A percentile compares a stretch with the other conserved stretches of the same genome.
These are phyloP conservation scores for Lentinula sp. DNA, from an alignment of 768 basidiomycete species.

Conservation along the genomic window DNA sequence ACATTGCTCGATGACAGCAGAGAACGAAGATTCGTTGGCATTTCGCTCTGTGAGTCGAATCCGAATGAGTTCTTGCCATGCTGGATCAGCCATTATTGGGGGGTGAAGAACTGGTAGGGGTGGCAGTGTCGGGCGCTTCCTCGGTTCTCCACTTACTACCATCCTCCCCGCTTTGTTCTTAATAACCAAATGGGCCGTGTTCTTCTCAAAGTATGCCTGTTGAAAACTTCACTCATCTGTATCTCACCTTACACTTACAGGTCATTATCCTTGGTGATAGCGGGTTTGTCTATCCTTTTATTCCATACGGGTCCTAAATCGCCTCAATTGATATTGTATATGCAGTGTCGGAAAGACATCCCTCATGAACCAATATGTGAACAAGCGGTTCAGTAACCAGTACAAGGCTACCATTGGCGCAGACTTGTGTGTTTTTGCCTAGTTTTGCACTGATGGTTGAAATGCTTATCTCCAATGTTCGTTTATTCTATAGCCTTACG, in stretches of 20 bases:
- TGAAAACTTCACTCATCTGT: not conserved
- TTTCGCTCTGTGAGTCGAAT: conserved; percentile 81
- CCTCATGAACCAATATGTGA: conserved; percentile 99
- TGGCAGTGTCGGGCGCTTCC: not conserved
- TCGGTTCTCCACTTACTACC: not conserved
- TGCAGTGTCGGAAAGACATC: conserved; percentile 96
- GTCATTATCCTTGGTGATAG: conserved; percentile 99
- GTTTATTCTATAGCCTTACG: conserved; percentile 58
- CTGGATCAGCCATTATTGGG: conserved; percentile 64
- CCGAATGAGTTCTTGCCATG: conserved; percentile 80
- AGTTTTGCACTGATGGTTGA: conserved; percentile 7
- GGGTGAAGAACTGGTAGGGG: not conserved
- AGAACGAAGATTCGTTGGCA: conserved; percentile 71
- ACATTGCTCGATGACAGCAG: conserved; percentile 92
- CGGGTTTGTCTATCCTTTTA: conserved; percentile 50
- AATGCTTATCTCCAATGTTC: conserved; percentile 15
- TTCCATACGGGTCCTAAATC: conserved; percentile 7
- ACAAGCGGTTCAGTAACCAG: conserved; percentile 99
- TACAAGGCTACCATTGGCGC: conserved; percentile 99
- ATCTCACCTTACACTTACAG: conserved; percentile 31
- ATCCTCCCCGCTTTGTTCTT: not conserved
- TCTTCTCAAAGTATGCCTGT: conserved; percentile 63
- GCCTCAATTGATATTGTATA: conserved; percentile 10
- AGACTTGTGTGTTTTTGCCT: conserved; percentile 67
- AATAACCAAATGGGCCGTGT: conserved; percentile 68